Evolutionary conservation across 2,329 filamentous ascomycete genomes (phyloP).

Genomic region (Sporothrix schenckii): DNA sequence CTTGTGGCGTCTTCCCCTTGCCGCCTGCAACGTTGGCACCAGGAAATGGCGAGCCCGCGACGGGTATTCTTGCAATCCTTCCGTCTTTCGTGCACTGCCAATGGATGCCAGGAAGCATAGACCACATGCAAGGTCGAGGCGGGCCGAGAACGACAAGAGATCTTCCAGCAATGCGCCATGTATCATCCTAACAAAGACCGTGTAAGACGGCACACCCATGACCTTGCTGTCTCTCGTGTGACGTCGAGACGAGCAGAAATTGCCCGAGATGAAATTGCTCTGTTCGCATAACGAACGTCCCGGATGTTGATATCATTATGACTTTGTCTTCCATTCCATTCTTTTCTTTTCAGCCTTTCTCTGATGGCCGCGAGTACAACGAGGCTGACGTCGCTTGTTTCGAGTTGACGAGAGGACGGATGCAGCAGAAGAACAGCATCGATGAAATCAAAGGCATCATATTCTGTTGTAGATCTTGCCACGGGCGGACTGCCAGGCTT

Average conservation of each 20-base stretch:
- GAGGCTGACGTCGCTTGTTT: neutral
- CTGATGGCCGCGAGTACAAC: neutral
- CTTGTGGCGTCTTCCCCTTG: neutral
- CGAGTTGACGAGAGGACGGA: neutral
- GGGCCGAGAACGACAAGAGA: neutral
- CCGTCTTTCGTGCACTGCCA: neutral
- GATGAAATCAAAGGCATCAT: neutral
- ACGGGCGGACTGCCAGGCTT: neutral
- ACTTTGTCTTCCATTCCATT: neutral
- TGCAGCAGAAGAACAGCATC: neutral
- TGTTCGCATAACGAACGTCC: neutral
- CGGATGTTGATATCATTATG: neutral
- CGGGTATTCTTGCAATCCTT: neutral
- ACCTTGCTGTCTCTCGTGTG: constrained; percentile 5
- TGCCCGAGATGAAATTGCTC: neutral
- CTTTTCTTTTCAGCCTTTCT: neutral
- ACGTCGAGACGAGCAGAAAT: neutral
- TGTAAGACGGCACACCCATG: neutral
- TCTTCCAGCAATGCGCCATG: neutral
- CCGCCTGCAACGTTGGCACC: neutral
- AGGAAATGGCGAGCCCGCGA: neutral
- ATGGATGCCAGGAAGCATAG: neutral
- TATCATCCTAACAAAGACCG: constrained; percentile 7
- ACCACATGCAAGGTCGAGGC: neutral
- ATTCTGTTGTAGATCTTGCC: neutral